Evolutionary conservation across 108 stramenopile genomes (phyloP).

Genomic region (Cyclostephanos invisitatus): DNA sequence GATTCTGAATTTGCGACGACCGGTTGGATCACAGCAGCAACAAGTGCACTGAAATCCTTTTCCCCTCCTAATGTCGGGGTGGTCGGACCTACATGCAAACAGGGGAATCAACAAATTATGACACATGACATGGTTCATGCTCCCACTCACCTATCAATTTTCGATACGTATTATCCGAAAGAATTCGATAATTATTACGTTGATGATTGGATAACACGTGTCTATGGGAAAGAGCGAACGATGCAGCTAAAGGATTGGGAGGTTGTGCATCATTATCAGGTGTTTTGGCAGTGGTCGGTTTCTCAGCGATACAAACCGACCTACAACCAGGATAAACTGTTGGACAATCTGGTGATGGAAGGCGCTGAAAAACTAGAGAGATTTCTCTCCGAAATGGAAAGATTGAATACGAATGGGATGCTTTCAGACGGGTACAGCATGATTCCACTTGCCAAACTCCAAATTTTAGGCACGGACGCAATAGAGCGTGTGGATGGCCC

Average conservation of each 20-base stretch:
- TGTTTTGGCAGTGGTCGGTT: slow-evolving; percentile 13
- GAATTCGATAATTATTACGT: slow-evolving; percentile 61
- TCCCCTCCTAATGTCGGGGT: slow-evolving; percentile 55
- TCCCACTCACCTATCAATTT: slow-evolving; percentile 57
- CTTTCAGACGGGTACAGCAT: neutral
- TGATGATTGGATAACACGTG: slow-evolving; percentile 67
- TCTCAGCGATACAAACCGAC: neutral
- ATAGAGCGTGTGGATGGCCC: slow-evolving; percentile 9
- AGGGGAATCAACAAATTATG: slow-evolving; percentile 43
- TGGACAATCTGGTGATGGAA: slow-evolving; percentile 5
- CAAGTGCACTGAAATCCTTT: slow-evolving; percentile 29
- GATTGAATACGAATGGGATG: neutral
- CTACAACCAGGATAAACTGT: neutral
- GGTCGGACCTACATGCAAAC: slow-evolving; percentile 52
- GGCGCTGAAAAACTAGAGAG: neutral
- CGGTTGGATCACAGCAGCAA: slow-evolving; percentile 44
- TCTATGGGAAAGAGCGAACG: slow-evolving; percentile 58
- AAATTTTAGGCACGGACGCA: neutral
- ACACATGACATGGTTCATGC: slow-evolving; percentile 64
- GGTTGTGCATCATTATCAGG: slow-evolving; percentile 62
- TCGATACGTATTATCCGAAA: slow-evolving; percentile 57
- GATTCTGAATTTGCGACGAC: slow-evolving; percentile 47
- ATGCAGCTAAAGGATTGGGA: slow-evolving; percentile 46
- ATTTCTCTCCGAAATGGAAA: neutral
- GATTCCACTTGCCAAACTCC: neutral